Conservation (phyloP, 140 eudicot species). For the Bidens hawaiensis region DNA sequence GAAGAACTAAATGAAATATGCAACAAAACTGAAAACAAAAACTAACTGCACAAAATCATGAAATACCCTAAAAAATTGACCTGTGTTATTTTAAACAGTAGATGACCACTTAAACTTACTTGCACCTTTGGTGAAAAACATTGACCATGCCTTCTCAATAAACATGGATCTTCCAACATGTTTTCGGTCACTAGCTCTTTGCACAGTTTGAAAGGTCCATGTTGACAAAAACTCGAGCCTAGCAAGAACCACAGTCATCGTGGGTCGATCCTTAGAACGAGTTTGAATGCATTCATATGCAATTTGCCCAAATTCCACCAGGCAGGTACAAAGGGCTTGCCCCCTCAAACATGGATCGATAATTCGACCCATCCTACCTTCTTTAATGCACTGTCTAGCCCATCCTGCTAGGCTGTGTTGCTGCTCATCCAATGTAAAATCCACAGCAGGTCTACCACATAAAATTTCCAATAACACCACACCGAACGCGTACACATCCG, state of each 20-base stretch:
- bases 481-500: slow-evolving; percentile 37
- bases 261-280: slow-evolving; percentile 29
- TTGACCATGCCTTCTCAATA: too few species aligned
- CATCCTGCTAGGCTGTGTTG: slow-evolving; percentile 27
- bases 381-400: slow-evolving; percentile 20
- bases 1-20: not conserved
- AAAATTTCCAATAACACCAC: slow-evolving; percentile 32
- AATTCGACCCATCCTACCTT: slow-evolving; percentile 10
- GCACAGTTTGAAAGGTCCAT: slow-evolving; percentile 6
- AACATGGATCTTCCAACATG: too few species aligned
- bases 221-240: slow-evolving; percentile 20
- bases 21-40: too few species aligned
- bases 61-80: too few species aligned
- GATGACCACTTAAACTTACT: slow-evolving; percentile 8
- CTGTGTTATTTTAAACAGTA: too few species aligned
- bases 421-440: slow-evolving; percentile 22
- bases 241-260: slow-evolving; percentile 25
- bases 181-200: slow-evolving; percentile 8
- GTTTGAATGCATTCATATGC: slow-evolving; percentile 24
- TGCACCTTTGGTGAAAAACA: slow-evolving; percentile 9
- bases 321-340: slow-evolving; percentile 6
- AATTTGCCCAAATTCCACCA: slow-evolving; percentile 24
- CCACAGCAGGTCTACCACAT: slow-evolving; percentile 35
- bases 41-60: too few species aligned
- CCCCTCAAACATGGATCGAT: slow-evolving; percentile 20